A percentile compares a stretch with the other conserved stretches of the same genome.
Evolutionary conservation across 306 rosid species (phyloP).

Genomic region (Ochetophila trinervis): DNA sequence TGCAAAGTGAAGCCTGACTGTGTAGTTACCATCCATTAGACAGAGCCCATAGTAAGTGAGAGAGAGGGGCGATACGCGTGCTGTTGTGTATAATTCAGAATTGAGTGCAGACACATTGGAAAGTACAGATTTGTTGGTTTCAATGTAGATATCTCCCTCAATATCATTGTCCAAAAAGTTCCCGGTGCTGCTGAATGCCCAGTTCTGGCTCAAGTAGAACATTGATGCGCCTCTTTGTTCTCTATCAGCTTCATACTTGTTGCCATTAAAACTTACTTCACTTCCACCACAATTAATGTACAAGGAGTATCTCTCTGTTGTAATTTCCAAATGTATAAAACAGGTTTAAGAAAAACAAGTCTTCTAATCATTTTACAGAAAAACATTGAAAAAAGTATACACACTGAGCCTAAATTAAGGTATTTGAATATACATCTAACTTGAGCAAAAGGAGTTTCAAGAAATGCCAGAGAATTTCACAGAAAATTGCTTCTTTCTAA

Average conservation of each 20-base stretch:
- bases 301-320: conserved; percentile 55
- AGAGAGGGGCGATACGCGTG: conserved; percentile 79
- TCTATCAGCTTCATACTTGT: conserved; percentile 53
- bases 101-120: conserved; percentile 32
- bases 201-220: conserved; percentile 45
- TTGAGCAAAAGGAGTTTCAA: background rate
- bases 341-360: background rate
- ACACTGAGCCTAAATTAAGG: too few relatives aligned
- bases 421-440: background rate
- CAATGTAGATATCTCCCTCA: conserved; percentile 59
- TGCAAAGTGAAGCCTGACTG: conserved; percentile 84
- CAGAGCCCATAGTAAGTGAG: conserved; percentile 92
- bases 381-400: too few relatives aligned
- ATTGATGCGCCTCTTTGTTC: conserved; percentile 76
- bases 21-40: conserved; percentile 71
- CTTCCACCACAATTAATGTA: conserved; percentile 83
- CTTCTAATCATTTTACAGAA: conserved; percentile 5
- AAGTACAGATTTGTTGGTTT: conserved; percentile 62
- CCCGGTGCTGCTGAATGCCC: conserved; percentile 96
- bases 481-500: background rate
- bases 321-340: conserved; percentile 3
- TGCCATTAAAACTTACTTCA: conserved; percentile 47
- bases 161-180: conserved; percentile 83
- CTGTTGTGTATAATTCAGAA: conserved; percentile 62
- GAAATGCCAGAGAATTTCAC: background rate